Evolutionary conservation across 2,329 filamentous ascomycete species (phyloP).

Genomic region (Aspergillus sp.): DNA sequence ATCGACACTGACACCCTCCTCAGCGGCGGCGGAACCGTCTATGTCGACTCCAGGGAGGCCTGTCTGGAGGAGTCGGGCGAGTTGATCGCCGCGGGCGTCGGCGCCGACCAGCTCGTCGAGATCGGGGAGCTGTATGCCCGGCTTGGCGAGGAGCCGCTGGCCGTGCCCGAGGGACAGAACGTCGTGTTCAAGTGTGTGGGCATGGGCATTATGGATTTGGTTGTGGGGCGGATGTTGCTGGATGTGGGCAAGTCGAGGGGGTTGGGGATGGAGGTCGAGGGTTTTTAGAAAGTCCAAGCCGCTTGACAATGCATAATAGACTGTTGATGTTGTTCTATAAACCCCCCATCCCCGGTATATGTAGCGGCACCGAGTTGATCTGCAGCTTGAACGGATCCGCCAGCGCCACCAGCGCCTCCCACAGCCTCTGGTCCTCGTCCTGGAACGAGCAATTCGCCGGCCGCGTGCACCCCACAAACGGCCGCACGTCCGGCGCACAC

Average conservation of each 20-base stretch:
- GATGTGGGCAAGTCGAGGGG: constrained; percentile 32
- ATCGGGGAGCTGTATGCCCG: constrained; percentile 39
- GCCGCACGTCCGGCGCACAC: neutral
- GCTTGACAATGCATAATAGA: neutral
- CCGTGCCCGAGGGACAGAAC: constrained; percentile 34
- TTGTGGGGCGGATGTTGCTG: constrained; percentile 43
- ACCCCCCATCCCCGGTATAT: no score
- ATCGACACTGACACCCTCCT: constrained; percentile 46
- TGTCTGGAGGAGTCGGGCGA: constrained; percentile 50
- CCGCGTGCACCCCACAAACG: neutral
- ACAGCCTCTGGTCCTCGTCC: neutral
- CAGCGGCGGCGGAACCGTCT: constrained; percentile 62
- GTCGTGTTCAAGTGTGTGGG: constrained; percentile 53
- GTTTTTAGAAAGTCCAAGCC: constrained; percentile 26
- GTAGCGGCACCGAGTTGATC: neutral
- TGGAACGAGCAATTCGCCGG: neutral
- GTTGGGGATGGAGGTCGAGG: constrained; percentile 36
- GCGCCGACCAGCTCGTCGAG: constrained; percentile 40
- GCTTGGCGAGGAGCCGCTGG: constrained; percentile 18
- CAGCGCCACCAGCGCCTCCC: neutral
- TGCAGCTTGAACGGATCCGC: neutral
- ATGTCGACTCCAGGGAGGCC: constrained; percentile 60
- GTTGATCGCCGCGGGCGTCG: constrained; percentile 41
- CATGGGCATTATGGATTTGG: constrained; percentile 52
- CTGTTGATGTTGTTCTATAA: no score